Evolutionary conservation across 2,329 filamentous ascomycete species (phyloP), one percentile per base, ranked within the genome.

Genomic region (Elsinoe arachidis): DNA sequence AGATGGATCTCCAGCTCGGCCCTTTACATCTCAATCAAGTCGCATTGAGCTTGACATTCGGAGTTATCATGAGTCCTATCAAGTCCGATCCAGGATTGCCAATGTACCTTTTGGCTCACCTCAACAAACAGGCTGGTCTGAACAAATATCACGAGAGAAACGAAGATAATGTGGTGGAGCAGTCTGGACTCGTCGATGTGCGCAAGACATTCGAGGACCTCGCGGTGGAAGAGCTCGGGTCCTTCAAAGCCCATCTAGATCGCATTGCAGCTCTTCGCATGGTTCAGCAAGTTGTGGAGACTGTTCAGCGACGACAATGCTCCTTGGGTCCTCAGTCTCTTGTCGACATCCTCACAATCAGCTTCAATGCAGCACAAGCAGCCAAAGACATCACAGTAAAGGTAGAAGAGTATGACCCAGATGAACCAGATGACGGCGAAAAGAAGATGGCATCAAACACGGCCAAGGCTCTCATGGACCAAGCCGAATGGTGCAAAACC

Each of bases 401-500:
- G 12, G 3, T 53, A 7, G 34, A 19, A 6, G 19, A 23, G 17
- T 34, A 35, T 12, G 12, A 35, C 6, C 19, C 46, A 34, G 3
- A 35, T 12, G 12, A 35, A 2, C 19, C 46, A 34, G 3, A 26
- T 19, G n/a, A 21, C n/a, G 17, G 19, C 7, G 17, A 38, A 3
- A 37, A 21, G 6, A n/a, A 12, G 6, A 26, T 52, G 14, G 34
- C 23, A 15, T n/a, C 47, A 5, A 12, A 35, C 11, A 14, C 33
- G n/a, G 23, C 17, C 17, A 21, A 26, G 14, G 9, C 14, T 9
- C 39, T 49, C 3, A 15, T 19, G 3, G 34, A 38, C 12, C 14
- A 56, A 59, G 65, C 14, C 57, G 65, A 10, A 61, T 62, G 1
- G 63, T 67, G 30, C 47, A 62, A 15, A 62, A 63, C 5, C 46